Conservation (phyloP, 768 basidiomycete species). For the Harrya chromipes region DNA sequence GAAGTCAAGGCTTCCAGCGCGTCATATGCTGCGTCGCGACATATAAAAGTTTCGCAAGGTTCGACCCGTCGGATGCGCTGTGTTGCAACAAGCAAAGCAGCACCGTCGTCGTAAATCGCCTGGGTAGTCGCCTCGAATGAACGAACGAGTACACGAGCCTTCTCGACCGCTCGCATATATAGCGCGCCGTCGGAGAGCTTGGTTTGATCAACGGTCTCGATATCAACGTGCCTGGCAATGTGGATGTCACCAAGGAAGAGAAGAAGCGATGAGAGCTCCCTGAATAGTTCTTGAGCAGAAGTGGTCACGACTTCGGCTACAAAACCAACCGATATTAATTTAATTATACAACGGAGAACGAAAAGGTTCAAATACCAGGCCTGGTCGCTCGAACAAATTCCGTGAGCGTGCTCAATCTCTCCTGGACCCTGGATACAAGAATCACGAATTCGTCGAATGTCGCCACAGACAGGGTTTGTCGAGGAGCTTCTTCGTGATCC, state of each 20-base stretch:
- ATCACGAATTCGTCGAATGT: constrained; percentile 35
- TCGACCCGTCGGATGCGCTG: constrained; percentile 34
- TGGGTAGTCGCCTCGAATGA: constrained; percentile 48
- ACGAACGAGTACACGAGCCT: constrained; percentile 45
- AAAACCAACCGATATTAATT: constrained; percentile 1
- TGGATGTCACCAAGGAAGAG: constrained; percentile 46
- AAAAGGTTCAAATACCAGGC: constrained; percentile 15
- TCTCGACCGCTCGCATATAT: constrained; percentile 42
- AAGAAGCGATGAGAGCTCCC: constrained; percentile 40
- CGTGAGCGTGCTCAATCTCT: constrained; percentile 22
- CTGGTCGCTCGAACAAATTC: constrained; percentile 17
- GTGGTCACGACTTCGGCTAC: constrained; percentile 22
- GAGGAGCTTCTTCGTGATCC: constrained; percentile 31
- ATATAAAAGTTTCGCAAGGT: constrained; percentile 21
- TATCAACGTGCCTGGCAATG: constrained; percentile 49
- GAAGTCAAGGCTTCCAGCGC: constrained; percentile 28
- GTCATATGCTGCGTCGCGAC: constrained; percentile 25
- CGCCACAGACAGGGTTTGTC: constrained; percentile 23
- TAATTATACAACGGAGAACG: background rate
- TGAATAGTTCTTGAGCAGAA: constrained; percentile 34
- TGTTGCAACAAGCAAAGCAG: constrained; percentile 37
- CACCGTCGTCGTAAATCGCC: constrained; percentile 48
- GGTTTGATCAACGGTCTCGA: constrained; percentile 39
- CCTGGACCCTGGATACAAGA: constrained; percentile 27
- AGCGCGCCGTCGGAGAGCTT: constrained; percentile 33